Conservation (phyloP, 345 rosid species). For the Aquilaria sinensis region DNA sequence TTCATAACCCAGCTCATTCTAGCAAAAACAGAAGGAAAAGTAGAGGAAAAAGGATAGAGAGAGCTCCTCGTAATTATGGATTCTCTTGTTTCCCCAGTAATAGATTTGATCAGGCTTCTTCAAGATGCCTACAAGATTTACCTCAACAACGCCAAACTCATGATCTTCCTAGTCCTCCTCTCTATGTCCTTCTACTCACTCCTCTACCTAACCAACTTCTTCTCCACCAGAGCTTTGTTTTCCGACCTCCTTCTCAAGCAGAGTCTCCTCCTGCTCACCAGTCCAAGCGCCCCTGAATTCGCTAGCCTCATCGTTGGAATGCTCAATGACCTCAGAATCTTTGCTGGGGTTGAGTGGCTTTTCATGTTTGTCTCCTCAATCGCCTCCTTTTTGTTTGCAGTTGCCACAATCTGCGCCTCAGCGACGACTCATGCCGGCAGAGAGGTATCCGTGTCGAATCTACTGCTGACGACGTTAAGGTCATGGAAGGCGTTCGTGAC, state of each 20-base stretch:
- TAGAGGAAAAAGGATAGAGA: too few species aligned
- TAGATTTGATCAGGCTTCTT: slow-evolving; percentile 23
- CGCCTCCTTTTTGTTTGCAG: slow-evolving; percentile 20
- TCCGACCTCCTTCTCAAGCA: slow-evolving; percentile 17
- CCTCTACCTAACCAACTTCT: slow-evolving; percentile 18
- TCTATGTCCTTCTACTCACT: slow-evolving; percentile 20
- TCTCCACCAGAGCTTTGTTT: slow-evolving; percentile 25
- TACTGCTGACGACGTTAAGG: slow-evolving; percentile 20
- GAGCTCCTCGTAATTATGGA: too few species aligned
- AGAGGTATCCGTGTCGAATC: slow-evolving; percentile 14
- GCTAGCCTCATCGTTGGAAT: slow-evolving; percentile 17
- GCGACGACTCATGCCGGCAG: slow-evolving; percentile 26
- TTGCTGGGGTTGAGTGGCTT: slow-evolving; percentile 17
- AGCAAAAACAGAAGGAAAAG: too few species aligned
- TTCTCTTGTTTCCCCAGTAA: not conserved
- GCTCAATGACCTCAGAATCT: slow-evolving; percentile 14
- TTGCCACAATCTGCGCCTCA: slow-evolving; percentile 29
- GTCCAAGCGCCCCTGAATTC: slow-evolving; percentile 24
- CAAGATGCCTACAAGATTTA: slow-evolving; percentile 33
- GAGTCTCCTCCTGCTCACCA: slow-evolving; percentile 14
- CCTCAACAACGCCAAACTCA: slow-evolving; percentile 31
- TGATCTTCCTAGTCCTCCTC: slow-evolving; percentile 27
- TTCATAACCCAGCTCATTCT: too few species aligned
- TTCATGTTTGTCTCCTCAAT: slow-evolving; percentile 2
- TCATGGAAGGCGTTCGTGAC: slow-evolving; percentile 41